Conservation (phyloP, 805 yeast species). For the Zygotorulaspora chibaensis region DNA sequence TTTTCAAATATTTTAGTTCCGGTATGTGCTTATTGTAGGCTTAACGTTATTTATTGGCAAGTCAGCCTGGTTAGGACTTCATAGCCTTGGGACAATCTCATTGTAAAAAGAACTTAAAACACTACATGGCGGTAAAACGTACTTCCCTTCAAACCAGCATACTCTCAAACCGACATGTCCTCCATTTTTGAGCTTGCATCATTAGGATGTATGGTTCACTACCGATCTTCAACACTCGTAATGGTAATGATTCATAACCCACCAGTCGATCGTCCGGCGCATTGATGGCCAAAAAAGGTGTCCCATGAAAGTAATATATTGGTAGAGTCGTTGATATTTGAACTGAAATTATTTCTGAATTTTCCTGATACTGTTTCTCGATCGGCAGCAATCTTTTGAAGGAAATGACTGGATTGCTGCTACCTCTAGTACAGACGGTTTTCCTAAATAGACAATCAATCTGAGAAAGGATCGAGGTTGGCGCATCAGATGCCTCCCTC, state of each 20-base stretch:
- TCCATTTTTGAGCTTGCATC: constrained; percentile 61
- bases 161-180: constrained; percentile 90
- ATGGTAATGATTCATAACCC: constrained; percentile 52
- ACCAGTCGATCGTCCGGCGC: constrained; percentile 75
- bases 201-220: constrained; percentile 57
- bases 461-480: too few species aligned
- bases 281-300: constrained; percentile 62
- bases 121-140: constrained; percentile 64
- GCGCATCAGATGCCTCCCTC: too few species aligned
- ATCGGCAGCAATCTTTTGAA: too few species aligned
- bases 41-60: constrained; percentile 16
- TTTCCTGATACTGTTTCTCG: too few species aligned
- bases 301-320: too few species aligned
- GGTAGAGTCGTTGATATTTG: too few species aligned
- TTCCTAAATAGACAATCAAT: too few species aligned
- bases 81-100: constrained; percentile 26
- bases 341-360: too few species aligned
- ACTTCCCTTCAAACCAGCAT: constrained; percentile 45
- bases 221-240: constrained; percentile 40
- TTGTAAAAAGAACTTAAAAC: constrained; percentile 38
- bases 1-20: not conserved
- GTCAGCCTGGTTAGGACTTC: constrained; percentile 12
- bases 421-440: too few species aligned
- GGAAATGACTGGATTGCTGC: too few species aligned
- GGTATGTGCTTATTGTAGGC: constrained; percentile 18